Conservation (phyloP, 768 basidiomycete species). For the Zangia roseola region DNA sequence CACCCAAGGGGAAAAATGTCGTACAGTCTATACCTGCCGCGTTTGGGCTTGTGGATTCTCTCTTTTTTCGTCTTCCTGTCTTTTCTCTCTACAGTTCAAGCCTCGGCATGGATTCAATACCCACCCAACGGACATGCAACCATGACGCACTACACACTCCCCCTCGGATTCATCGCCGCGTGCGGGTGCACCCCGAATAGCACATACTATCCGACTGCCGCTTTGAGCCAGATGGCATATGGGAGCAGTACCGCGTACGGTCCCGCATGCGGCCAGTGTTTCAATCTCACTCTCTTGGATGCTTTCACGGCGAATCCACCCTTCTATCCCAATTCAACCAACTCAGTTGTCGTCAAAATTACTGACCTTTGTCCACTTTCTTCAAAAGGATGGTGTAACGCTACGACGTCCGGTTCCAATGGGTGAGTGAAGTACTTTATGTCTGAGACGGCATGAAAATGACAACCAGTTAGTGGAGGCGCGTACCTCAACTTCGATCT, state of each 20-base stretch:
- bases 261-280: constrained; percentile 75
- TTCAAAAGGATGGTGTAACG: constrained; percentile 67
- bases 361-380: constrained; percentile 78
- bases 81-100: constrained; percentile 22
- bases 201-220: constrained; percentile 73
- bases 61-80: constrained; percentile 24
- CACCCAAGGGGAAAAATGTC: constrained; percentile 16
- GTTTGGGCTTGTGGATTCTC: constrained; percentile 15
- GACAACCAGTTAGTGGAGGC: constrained; percentile 50
- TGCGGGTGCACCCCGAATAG: constrained; percentile 75
- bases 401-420: constrained; percentile 58
- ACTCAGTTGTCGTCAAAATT: constrained; percentile 70
- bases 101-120: constrained; percentile 62
- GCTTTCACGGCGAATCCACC: constrained; percentile 65
- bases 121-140: constrained; percentile 63
- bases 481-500: constrained; percentile 80
- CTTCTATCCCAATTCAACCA: constrained; percentile 60
- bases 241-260: constrained; percentile 74
- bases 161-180: constrained; percentile 49
- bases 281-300: constrained; percentile 71
- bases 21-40: background rate
- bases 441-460: background rate
- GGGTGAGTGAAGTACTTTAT: constrained; percentile 42
- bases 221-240: constrained; percentile 76
- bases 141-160: constrained; percentile 71